phyloP scores from a whole-genome alignment of 345 rosid species.

The Turritis glabra region DNA sequence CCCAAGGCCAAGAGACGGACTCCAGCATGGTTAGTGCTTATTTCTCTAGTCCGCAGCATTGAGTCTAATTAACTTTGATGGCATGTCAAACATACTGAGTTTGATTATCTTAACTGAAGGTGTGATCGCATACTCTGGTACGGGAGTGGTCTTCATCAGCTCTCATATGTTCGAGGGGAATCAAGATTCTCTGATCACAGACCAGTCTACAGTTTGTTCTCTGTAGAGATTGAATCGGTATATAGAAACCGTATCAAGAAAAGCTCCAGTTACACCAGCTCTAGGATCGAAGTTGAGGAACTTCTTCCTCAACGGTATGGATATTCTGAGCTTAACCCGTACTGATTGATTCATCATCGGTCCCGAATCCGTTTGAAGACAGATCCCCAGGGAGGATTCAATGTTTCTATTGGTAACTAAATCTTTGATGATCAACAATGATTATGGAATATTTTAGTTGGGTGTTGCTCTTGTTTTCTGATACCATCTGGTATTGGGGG shows the following conservation, averaged over 20 bases:
- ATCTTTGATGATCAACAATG: neutral
- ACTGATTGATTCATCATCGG: conserved; percentile 42
- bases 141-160: conserved; percentile 79
- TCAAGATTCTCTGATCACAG: conserved; percentile 98
- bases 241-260: conserved; percentile 58
- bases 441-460: neutral
- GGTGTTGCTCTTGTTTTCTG: conserved; percentile 15
- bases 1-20: conserved; percentile 94
- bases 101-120: conserved; percentile 48
- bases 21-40: conserved; percentile 74
- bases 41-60: neutral
- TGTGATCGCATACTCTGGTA: conserved; percentile 97
- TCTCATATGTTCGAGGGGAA: conserved; percentile 97
- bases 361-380: neutral
- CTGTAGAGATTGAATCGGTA: conserved; percentile 82
- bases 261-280: conserved; percentile 66
- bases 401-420: neutral
- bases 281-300: conserved; percentile 90
- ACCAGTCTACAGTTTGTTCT: conserved; percentile 84
- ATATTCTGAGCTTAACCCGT: conserved; percentile 51
- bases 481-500: conserved; percentile 5
- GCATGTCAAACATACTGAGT: neutral
- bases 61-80: neutral
- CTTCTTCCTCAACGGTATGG: conserved; percentile 65
- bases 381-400: conserved; percentile 3